These are phyloP conservation scores for Coccomyxa sp. DNA, from an alignment of 139 green algal species.

Conservation along the genomic window DNA sequence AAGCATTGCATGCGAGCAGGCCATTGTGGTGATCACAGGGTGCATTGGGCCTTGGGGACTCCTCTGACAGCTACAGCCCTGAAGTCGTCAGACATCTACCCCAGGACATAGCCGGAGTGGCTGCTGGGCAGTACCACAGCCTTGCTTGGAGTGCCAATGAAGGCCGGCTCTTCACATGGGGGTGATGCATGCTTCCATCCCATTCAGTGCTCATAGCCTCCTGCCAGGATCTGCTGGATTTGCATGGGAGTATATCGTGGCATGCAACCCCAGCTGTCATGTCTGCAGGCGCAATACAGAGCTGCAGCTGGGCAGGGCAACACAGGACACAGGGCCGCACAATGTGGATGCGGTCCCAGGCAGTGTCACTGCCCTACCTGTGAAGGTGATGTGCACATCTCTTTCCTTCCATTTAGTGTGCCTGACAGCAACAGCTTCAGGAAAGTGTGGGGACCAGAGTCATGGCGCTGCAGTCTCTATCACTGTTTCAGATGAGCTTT, in stretches of 20 bases:
- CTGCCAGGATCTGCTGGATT: neutral
- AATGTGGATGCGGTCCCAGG: neutral
- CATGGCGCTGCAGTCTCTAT: too few species aligned
- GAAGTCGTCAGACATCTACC: conserved; percentile 20
- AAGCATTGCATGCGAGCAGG: neutral
- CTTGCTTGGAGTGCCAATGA: conserved; percentile 21
- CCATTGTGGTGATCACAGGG: conserved; percentile 16
- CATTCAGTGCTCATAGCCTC: neutral
- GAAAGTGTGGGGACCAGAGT: neutral
- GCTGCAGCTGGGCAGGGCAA: conserved; percentile 18
- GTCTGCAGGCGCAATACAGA: conserved; percentile 13
- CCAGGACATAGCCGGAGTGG: conserved; percentile 11
- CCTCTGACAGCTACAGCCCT: conserved; percentile 24
- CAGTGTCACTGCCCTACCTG: neutral
- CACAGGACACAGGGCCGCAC: neutral
- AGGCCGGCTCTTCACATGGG: conserved; percentile 5
- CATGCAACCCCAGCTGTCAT: neutral
- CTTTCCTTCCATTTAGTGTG: neutral
- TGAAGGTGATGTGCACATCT: neutral
- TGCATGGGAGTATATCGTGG: neutral
- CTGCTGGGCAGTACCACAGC: conserved; percentile 30
- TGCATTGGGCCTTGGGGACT: conserved; percentile 9
- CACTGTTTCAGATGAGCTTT: too few species aligned
- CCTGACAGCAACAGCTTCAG: neutral
- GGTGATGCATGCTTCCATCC: conserved; percentile 9